These are phyloP conservation scores for Inonotus hispidus DNA, from an alignment of 1,284 basidiomycete species.

Conservation along the genomic window DNA sequence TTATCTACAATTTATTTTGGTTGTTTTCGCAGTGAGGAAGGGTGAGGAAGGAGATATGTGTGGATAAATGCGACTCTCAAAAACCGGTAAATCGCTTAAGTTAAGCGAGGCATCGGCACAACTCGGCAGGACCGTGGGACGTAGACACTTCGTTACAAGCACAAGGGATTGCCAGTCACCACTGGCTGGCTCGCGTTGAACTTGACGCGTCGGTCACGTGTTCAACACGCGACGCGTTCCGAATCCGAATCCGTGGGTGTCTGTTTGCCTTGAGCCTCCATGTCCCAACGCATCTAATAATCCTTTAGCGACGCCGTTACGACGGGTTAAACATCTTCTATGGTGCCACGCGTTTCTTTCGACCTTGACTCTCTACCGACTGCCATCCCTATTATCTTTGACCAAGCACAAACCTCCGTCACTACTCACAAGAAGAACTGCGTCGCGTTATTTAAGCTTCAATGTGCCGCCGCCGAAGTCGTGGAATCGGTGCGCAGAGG, in stretches of 20 bases:
- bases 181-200: no score
- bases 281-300: background rate
- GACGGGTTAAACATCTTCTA: background rate
- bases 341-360: constrained; percentile 13
- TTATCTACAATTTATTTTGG: no score
- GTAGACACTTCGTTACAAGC: no score
- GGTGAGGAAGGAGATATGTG: no score
- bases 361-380: constrained; percentile 12
- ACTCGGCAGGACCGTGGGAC: no score
- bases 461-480: constrained; percentile 11
- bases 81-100: no score
- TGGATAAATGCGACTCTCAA: no score
- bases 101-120: no score
- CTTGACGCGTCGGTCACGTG: background rate
- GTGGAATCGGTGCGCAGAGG: constrained; percentile 9
- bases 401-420: constrained; percentile 17
- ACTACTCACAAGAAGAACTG: constrained; percentile 21
- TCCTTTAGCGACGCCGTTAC: no score
- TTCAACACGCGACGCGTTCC: background rate
- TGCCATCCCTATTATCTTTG: constrained; percentile 12
- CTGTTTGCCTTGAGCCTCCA: background rate
- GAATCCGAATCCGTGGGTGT: background rate
- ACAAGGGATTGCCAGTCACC: no score
- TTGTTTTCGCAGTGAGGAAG: no score
- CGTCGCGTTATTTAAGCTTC: constrained; percentile 17